Evolutionary conservation across 106 monocot genomes (phyloP), one percentile per base, ranked within the genome.

Genomic region (Alisma plantagoaquatica): DNA sequence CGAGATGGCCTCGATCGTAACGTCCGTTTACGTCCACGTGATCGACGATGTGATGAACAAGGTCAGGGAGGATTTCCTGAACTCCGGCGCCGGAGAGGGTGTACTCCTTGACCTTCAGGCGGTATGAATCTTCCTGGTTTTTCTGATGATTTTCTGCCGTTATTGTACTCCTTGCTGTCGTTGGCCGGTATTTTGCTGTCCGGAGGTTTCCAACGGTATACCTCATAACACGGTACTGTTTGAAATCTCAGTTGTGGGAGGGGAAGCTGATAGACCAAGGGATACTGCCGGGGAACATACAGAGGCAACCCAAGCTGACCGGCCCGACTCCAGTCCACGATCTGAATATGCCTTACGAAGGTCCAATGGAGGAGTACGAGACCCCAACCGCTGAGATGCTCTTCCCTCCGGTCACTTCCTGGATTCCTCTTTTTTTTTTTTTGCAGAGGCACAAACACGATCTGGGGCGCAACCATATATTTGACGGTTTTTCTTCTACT

Each of bases 321-420:
- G 87, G 67, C 48, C 33, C 60, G 25, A 76, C 81, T 30, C 84
- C 96, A 1, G 81, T 96, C 38, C 89, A 89, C 51, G 96, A 96
- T 69, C 81, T 96, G 23, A 96, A 96, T 48, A 84, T 96, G 17
- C 96, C 96, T 10, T 90, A 83, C 44, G 89, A 83, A 59, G 88
- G 78, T 0, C 84, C 81, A 2, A 23, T 67, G 7, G 89, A 96
- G 76, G 96, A 89, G 73, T 98, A 89, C 25, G 96, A 84, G 72
- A 98, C 96, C n/a, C 96, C 96, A 0, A 98, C 96, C 0, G 96
- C 96, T 0, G 96, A 98, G 60, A 98, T 98, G 88, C 89, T 98
- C 32, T 98, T 98, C 45, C 96, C 96, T 11, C 96, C 96, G 59
- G 96, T 98, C 29, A 62, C 22, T 25, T 27, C 20, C 23, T 12